These are phyloP conservation scores for Hortiboletus rubellus DNA, from an alignment of 1,284 basidiomycete species.

Conservation along the genomic window DNA sequence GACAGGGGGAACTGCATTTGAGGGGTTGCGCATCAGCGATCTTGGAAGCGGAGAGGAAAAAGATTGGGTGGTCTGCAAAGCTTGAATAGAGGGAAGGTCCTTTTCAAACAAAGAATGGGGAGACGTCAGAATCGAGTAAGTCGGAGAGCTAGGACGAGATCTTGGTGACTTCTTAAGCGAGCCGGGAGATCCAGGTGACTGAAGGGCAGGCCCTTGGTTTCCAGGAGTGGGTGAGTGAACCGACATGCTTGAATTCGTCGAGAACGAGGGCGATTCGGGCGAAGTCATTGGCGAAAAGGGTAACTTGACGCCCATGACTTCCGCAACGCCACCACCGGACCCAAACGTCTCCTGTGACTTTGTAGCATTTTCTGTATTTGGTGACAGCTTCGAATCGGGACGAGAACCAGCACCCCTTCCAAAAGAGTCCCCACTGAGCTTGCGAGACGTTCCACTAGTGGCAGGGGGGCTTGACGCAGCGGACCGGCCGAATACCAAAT, in stretches of 20 bases:
- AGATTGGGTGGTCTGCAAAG: slow-evolving; percentile 20
- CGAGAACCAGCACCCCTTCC: slow-evolving; percentile 30
- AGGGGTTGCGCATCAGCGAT: slow-evolving; percentile 13
- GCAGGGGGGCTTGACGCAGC: slow-evolving; percentile 25
- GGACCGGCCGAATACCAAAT: slow-evolving; percentile 10
- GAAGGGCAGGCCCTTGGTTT: slow-evolving; percentile 15
- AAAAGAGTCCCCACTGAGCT: slow-evolving; percentile 32
- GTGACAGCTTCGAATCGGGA: slow-evolving; percentile 40
- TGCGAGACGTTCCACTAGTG: slow-evolving; percentile 24
- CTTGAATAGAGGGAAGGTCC: slow-evolving; percentile 35
- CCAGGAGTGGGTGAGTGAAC: slow-evolving; percentile 19
- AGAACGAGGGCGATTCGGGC: slow-evolving; percentile 36
- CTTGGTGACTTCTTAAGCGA: slow-evolving; percentile 17
- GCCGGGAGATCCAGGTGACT: slow-evolving; percentile 18
- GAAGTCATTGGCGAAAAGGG: slow-evolving; percentile 33
- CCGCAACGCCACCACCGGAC: slow-evolving; percentile 17
- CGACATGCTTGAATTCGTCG: slow-evolving; percentile 33
- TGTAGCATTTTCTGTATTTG: slow-evolving; percentile 26
- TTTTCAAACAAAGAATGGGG: slow-evolving; percentile 43
- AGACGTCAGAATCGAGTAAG: slow-evolving; percentile 44
- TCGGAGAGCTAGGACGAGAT: slow-evolving; percentile 33
- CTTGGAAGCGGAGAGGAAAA: slow-evolving; percentile 14
- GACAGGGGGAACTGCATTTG: slow-evolving; percentile 27
- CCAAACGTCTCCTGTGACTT: slow-evolving; percentile 28
- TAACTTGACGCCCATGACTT: slow-evolving; percentile 34